These are phyloP conservation scores for Macrolepiota albuminosa DNA, from an alignment of 768 basidiomycete genomes.

Conservation along the genomic window DNA sequence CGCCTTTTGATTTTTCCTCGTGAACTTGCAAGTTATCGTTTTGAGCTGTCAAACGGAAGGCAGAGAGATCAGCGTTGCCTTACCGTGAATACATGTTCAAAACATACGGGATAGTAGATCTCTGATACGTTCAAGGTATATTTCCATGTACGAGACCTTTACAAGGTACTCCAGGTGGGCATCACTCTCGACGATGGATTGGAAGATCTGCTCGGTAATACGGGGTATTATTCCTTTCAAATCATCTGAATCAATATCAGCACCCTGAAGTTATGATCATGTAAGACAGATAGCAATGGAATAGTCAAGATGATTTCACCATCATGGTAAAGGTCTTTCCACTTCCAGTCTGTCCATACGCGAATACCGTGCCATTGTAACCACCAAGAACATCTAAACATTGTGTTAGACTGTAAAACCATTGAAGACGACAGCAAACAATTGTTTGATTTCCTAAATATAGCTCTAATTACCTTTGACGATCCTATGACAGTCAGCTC, in stretches of 20 bases:
- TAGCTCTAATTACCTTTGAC: constrained; percentile 64
- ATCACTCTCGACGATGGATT: constrained; percentile 94
- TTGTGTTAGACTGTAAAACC: constrained; percentile 1
- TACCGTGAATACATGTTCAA: neutral
- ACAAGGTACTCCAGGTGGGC: constrained; percentile 96
- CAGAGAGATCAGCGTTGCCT: neutral
- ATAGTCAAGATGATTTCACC: constrained; percentile 40
- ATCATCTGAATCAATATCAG: constrained; percentile 93
- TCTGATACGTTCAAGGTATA: constrained; percentile 93
- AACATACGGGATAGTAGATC: constrained; percentile 92
- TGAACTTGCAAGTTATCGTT: constrained; percentile 98
- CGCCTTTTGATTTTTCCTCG: constrained; percentile 95
- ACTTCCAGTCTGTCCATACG: constrained; percentile 83
- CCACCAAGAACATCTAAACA: constrained; percentile 90
- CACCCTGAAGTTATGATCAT: constrained; percentile 55
- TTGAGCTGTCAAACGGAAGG: constrained; percentile 52
- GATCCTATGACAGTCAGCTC: constrained; percentile 48
- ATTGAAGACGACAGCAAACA: neutral
- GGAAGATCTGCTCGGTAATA: constrained; percentile 98
- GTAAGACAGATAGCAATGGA: constrained; percentile 4
- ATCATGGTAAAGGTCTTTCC: constrained; percentile 99
- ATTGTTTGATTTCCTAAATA: constrained; percentile 2
- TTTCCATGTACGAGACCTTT: constrained; percentile 99
- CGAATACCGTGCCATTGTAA: constrained; percentile 96
- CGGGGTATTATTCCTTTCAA: constrained; percentile 96